Evolutionary conservation across 257 asterid species (phyloP), one percentile per base, ranked within the genome.

Genomic region (Euphrasia confusa): DNA sequence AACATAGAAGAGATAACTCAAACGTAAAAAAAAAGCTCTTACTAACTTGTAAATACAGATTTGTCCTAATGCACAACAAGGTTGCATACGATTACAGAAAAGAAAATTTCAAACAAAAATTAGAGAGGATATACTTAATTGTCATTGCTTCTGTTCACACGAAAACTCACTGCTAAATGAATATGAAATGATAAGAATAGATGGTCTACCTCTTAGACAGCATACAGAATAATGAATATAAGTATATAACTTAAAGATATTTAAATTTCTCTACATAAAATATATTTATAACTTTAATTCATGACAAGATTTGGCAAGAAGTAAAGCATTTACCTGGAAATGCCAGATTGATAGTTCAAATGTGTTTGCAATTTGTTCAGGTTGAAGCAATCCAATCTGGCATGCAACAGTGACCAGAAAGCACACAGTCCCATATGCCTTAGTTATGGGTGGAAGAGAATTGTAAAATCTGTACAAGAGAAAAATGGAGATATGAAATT

Each of bases 401-500:
- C 71, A 75, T 58, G 78, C 85, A 57, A 82, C 73, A 2, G 96
- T 83, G 61, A 67, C 64, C 54, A 72, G 12, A 33, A 93, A 78
- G 81, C 97, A 93, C 10, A 83, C 82, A 55, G 97, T 93, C 63
- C 99, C 99, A 75, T 81, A 93, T 50, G 85, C 86, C 86, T 82
- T 89, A 79, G 90, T 87, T 57, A 93, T 81, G 12, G 99, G 96
- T 18, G 99, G 99, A 80, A 92, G 97, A 50, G 96, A 87, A 48
- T 85, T 73, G 54, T 89, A 92, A 76, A 44, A 92, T 73, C 99
- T 92, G 88, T 44, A 72, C 61, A 58, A 60, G 9, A 28, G 39
- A 72, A 50, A 50, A 69, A 52, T 24, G 63, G 63, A 40, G 26
- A 59, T 39, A 32, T 32, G 45, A 13, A 70, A 66, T 60, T 40